These are phyloP conservation scores for Zygoascus biomembranicola DNA, from an alignment of 805 yeast species.

Conservation along the genomic window DNA sequence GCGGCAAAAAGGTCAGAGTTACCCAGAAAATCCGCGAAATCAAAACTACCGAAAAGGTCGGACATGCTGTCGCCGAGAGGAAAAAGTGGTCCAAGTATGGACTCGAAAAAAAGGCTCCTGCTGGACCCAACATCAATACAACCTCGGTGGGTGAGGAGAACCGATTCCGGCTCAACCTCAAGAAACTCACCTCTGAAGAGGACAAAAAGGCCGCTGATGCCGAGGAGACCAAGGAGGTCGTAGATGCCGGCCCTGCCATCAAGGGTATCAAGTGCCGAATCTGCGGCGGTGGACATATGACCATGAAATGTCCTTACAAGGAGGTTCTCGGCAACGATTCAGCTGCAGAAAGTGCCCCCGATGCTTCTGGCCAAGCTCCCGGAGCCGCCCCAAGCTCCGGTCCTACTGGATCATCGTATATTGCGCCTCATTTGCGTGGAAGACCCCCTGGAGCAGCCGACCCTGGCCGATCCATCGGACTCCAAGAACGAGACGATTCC, in stretches of 20 bases:
- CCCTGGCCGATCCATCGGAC: conserved; percentile 35
- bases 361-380: conserved; percentile 30
- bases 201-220: conserved; percentile 51
- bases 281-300: conserved; percentile 92
- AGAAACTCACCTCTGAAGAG: conserved; percentile 30
- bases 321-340: conserved; percentile 60
- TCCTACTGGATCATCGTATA: conserved; percentile 33
- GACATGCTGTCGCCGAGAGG: conserved; percentile 79
- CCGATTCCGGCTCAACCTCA: conserved; percentile 56
- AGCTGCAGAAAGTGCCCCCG: conserved; percentile 29
- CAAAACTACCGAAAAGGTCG: conserved; percentile 70
- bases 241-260: conserved; percentile 40
- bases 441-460: conserved; percentile 33
- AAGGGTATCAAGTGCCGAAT: conserved; percentile 63
- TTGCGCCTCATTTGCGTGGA: conserved; percentile 55
- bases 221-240: conserved; percentile 31
- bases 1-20: conserved; percentile 77
- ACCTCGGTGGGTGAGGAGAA: conserved; percentile 85
- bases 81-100: conserved; percentile 87
- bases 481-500: conserved; percentile 68
- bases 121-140: conserved; percentile 84
- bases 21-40: conserved; percentile 79
- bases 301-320: conserved; percentile 92
- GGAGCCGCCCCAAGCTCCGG: conserved; percentile 31
- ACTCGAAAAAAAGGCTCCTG: conserved; percentile 57